These are phyloP conservation scores for Fusarium tupiense DNA, from an alignment of 2,329 filamentous ascomycete species.

Conservation along the genomic window DNA sequence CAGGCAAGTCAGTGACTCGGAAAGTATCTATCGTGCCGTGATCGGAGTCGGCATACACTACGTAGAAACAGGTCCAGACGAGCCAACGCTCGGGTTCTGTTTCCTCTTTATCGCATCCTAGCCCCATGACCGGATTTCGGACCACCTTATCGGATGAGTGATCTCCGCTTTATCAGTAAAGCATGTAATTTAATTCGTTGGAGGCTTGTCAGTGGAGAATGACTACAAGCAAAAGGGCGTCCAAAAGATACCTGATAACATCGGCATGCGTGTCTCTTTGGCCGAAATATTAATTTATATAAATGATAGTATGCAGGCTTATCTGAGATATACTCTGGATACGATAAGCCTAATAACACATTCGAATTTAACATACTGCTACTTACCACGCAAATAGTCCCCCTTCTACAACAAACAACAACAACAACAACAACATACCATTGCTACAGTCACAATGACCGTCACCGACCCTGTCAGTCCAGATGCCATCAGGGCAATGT, in stretches of 20 bases:
- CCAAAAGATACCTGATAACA: background rate
- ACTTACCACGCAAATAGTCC: background rate
- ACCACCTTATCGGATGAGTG: slow-evolving; percentile 4
- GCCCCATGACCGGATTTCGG: slow-evolving; percentile 9
- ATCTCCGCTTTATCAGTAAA: background rate
- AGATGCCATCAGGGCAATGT: slow-evolving; percentile 31
- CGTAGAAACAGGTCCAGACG: background rate
- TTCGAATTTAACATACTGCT: no score
- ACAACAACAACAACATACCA: background rate
- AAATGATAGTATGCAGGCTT: background rate
- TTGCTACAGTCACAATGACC: background rate
- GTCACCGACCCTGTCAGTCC: slow-evolving; percentile 2
- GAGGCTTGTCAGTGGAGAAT: background rate
- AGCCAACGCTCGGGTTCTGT: slow-evolving; percentile 11
- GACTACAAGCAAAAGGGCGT: slow-evolving; percentile 19
- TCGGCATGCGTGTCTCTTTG: background rate
- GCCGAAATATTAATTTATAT: background rate
- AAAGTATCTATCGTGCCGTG: background rate
- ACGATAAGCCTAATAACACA: background rate
- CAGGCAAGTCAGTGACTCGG: background rate
- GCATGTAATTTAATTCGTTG: slow-evolving; percentile 3
- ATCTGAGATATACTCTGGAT: background rate
- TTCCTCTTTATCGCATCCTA: slow-evolving; percentile 9
- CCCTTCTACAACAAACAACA: background rate
- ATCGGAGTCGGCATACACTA: background rate